Conservation (phyloP, 2,329 filamentous ascomycete genomes). For the Xylaria sp. region DNA sequence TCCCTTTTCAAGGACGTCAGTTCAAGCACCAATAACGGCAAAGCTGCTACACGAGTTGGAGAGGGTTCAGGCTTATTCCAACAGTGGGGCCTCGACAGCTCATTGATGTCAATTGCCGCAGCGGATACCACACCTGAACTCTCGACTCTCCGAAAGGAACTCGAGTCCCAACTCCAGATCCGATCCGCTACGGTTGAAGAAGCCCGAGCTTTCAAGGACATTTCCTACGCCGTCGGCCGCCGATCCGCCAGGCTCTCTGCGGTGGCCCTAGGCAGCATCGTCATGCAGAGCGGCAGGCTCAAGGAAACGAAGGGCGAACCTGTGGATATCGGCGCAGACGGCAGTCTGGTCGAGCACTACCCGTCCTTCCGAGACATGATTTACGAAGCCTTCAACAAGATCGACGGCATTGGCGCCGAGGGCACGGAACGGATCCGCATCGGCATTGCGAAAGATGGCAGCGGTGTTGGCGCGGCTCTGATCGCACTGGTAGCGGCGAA, state of each 20-base stretch:
- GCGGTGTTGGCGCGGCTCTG: conserved; percentile 90
- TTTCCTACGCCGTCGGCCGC: conserved; percentile 83
- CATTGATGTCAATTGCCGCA: conserved; percentile 85
- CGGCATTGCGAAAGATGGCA: conserved; percentile 95
- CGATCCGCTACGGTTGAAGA: conserved; percentile 80
- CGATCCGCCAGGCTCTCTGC: conserved; percentile 88
- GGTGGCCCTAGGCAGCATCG: conserved; percentile 83
- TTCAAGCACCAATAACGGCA: conserved; percentile 72
- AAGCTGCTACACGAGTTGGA: conserved; percentile 72
- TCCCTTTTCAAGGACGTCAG: conserved; percentile 79
- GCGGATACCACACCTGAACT: conserved; percentile 77
- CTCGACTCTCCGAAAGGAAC: conserved; percentile 74
- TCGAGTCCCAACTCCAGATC: conserved; percentile 78
- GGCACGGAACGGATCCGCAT: conserved; percentile 90
- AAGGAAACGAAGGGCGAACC: conserved; percentile 68
- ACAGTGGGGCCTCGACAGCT: conserved; percentile 90
- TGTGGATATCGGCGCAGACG: conserved; percentile 91
- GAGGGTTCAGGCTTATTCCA: conserved; percentile 71
- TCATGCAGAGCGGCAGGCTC: conserved; percentile 80
- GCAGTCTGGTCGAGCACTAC: conserved; percentile 93
- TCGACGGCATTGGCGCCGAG: conserved; percentile 76
- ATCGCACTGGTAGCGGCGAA: conserved; percentile 88
- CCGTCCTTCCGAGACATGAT: conserved; percentile 90
- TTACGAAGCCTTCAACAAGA: conserved; percentile 76
- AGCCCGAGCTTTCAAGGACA: conserved; percentile 82